Evolutionary conservation across 148 eudicot species (phyloP).

Genomic region (Chenopodium quinoa): DNA sequence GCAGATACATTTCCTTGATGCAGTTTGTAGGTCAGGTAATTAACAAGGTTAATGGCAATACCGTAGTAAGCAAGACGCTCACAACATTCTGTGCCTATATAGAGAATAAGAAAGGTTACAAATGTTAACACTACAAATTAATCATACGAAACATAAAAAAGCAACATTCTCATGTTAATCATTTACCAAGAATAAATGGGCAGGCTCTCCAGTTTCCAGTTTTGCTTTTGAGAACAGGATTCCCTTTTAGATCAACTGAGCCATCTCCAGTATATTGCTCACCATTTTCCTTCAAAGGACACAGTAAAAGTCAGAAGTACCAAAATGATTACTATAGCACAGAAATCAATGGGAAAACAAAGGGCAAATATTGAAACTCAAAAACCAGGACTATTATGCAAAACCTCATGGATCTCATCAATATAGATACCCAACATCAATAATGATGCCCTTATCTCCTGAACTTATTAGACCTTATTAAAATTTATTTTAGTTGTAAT

Average conservation of each 20-base stretch:
- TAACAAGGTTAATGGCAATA: conserved; percentile 77
- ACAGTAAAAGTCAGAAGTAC: background rate
- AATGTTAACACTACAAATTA: background rate
- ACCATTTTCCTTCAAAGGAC: conserved; percentile 30
- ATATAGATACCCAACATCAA: background rate
- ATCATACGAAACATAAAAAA: background rate
- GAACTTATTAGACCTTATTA: no score
- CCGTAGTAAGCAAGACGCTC: conserved; percentile 86
- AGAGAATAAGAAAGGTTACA: background rate
- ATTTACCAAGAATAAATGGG: conserved; percentile 79
- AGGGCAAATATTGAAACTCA: background rate
- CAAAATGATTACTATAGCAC: background rate
- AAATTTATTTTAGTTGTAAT: no score
- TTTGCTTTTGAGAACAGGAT: conserved; percentile 61
- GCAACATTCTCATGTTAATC: background rate
- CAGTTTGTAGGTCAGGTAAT: conserved; percentile 61
- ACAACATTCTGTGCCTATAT: conserved; percentile 78
- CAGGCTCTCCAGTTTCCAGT: conserved; percentile 94
- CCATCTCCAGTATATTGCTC: conserved; percentile 75
- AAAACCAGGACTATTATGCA: background rate
- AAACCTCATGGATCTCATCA: no score
- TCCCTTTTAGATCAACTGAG: conserved; percentile 67
- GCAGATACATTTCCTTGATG: conserved; percentile 84
- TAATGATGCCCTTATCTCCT: background rate
- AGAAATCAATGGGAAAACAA: no score